Evolutionary conservation across 2,329 filamentous ascomycete genomes (phyloP), one percentile per base, ranked within the genome.

Genomic region (Pestalotiopsis sp.): DNA sequence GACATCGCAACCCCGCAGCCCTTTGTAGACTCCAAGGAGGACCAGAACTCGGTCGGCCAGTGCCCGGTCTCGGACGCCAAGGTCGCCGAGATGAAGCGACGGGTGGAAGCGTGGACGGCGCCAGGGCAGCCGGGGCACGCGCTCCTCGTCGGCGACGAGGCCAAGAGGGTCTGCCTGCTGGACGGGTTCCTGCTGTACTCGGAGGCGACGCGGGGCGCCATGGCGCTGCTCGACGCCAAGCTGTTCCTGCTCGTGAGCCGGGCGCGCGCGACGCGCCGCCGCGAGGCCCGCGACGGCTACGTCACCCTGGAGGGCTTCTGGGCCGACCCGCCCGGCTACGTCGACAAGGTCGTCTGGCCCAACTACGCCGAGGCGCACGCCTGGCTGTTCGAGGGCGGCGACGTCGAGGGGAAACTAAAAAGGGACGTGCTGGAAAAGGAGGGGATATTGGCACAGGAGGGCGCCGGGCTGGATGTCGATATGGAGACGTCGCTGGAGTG

Each of bases 261-360:
- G 69, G 82, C 82, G 13, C 87, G 81, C 55, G 91, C 91, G 3
- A 92, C 91, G 75, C 81, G 83, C 41, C 85, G 93, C 27, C 83
- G 93, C 38, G 89, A 92, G 76, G 89, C 89, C 0, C 83, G 93
- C 66, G 89, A 87, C 72, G 93, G 93, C 12, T 96, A 96, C 78
- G 92, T 94, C 38, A 95, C 93, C 3, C 80, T 92, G 4, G 90
- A 98, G 76, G 95, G 95, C 36, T 99, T 98, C 82, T 99, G 96
- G 96, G 87, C 91, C 68, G 96, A 99, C 79, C 96, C 96, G 0
- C 94, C 94, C 0, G 95, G 93, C 0, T 99, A 98, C 78, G 94
- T 98, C 49, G 95, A 98, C 78, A 88, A 92, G 77, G 88, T 99
- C 67, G 96, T 99, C 4, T 99, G 96, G 96, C 95, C 95, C 3